Conservation (phyloP, 331 rosid genomes). For the Pyracantha coccinea region DNA sequence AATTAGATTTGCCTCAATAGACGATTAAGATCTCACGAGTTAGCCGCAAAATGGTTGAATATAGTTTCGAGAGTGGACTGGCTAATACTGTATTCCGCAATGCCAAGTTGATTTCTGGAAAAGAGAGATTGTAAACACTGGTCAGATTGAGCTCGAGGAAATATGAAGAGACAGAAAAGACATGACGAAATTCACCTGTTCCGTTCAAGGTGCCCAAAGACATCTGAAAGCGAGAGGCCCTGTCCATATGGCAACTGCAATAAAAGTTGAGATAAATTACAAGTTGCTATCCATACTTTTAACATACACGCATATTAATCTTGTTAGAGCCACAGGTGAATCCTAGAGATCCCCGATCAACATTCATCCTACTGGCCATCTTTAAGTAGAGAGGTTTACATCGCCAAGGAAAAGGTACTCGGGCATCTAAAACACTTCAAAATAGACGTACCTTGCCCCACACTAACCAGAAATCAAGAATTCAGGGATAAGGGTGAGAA, state of each 20-base stretch:
- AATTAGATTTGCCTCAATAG: not conserved
- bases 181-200: constrained; percentile 41
- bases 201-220: constrained; percentile 75
- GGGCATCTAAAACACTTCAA: not conserved
- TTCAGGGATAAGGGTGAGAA: not conserved
- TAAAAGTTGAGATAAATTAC: constrained; percentile 4
- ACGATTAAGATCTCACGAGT: constrained; percentile 27
- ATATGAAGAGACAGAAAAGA: not conserved
- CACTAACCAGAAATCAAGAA: not conserved
- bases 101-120: constrained; percentile 55
- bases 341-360: not conserved
- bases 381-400: not conserved
- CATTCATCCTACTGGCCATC: not conserved
- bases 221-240: constrained; percentile 77
- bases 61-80: too few relatives aligned
- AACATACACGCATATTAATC: not conserved
- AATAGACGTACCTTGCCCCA: not conserved
- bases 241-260: constrained; percentile 64
- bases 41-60: constrained; percentile 86
- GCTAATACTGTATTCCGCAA: constrained; percentile 73
- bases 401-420: not conserved
- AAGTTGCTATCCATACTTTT: not conserved
- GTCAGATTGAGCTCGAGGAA: not conserved
- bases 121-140: constrained; percentile 15
- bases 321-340: not conserved